These are phyloP conservation scores for Drechslera avenae DNA, from an alignment of 2,329 filamentous ascomycete genomes.

Conservation along the genomic window DNA sequence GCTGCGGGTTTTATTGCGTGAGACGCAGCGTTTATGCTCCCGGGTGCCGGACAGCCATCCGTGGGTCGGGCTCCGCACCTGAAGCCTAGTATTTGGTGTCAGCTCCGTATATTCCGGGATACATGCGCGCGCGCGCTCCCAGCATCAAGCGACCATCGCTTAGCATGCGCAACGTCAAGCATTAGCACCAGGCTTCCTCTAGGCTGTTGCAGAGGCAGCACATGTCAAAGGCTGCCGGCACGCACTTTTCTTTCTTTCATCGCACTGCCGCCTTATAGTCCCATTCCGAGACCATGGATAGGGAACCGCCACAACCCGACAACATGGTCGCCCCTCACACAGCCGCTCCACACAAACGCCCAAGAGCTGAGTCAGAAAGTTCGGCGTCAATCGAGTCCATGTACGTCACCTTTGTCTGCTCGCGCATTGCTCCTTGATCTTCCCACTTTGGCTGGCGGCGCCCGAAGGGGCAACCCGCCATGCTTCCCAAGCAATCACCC, in stretches of 20 bases:
- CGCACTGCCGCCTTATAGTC: constrained; percentile 10
- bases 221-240: constrained; percentile 4
- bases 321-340: constrained; percentile 43
- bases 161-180: constrained; percentile 27
- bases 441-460: neutral
- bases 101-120: constrained; percentile 22
- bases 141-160: constrained; percentile 30
- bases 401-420: constrained; percentile 32
- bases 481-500: neutral
- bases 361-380: constrained; percentile 39
- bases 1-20: constrained; percentile 4
- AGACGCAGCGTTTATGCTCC: neutral
- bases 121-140: constrained; percentile 20
- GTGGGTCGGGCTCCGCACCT: constrained; percentile 17
- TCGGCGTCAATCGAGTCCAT: constrained; percentile 42
- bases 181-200: constrained; percentile 13
- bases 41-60: constrained; percentile 10
- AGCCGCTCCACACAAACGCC: constrained; percentile 41
- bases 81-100: constrained; percentile 12
- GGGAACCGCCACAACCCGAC: constrained; percentile 46
- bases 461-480: neutral
- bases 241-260: constrained; percentile 3
- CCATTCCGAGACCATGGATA: constrained; percentile 45
- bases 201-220: constrained; percentile 11
- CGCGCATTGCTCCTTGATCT: neutral